Evolutionary conservation across 306 rosid species (phyloP).

Genomic region (Fragaria ananassa): DNA sequence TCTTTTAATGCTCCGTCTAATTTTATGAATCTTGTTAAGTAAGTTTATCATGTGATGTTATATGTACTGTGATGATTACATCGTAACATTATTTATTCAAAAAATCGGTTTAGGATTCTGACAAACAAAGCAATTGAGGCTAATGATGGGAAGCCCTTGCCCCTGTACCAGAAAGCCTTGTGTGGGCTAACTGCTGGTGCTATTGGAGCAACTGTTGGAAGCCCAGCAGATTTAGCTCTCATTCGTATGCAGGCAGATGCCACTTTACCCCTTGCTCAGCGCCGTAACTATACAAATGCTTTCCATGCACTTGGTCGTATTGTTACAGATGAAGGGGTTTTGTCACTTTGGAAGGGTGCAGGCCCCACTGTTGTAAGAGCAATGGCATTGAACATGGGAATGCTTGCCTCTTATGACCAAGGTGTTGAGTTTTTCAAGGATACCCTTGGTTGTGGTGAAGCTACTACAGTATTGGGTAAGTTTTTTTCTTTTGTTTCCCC

Average conservation of each 20-base stretch:
- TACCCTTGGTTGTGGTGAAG: conserved; percentile 79
- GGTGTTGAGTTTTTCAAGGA: conserved; percentile 92
- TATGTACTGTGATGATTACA: neutral
- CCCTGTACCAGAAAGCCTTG: conserved; percentile 91
- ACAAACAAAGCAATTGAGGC: conserved; percentile 90
- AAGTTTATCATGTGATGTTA: neutral
- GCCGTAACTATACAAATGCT: conserved; percentile 87
- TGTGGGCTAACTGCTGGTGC: conserved; percentile 99
- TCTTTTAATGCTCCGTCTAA: neutral
- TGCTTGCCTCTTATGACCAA: conserved; percentile 99
- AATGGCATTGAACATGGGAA: conserved; percentile 99
- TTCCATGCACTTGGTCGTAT: conserved; percentile 93
- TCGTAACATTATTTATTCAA: neutral
- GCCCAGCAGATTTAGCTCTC: conserved; percentile 97
- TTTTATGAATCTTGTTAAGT: conserved; percentile 1
- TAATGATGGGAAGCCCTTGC: conserved; percentile 97
- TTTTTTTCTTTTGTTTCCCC: no score
- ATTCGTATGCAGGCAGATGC: conserved; percentile 99
- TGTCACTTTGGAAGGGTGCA: conserved; percentile 99
- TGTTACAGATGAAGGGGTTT: conserved; percentile 76
- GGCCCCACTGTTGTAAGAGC: conserved; percentile 99
- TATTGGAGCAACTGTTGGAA: conserved; percentile 87
- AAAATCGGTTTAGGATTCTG: conserved; percentile 50
- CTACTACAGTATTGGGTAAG: conserved; percentile 68
- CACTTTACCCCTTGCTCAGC: conserved; percentile 83